Evolutionary conservation across 768 basidiomycete species (phyloP).

Genomic region (Hemileccinum rubropunctum): DNA sequence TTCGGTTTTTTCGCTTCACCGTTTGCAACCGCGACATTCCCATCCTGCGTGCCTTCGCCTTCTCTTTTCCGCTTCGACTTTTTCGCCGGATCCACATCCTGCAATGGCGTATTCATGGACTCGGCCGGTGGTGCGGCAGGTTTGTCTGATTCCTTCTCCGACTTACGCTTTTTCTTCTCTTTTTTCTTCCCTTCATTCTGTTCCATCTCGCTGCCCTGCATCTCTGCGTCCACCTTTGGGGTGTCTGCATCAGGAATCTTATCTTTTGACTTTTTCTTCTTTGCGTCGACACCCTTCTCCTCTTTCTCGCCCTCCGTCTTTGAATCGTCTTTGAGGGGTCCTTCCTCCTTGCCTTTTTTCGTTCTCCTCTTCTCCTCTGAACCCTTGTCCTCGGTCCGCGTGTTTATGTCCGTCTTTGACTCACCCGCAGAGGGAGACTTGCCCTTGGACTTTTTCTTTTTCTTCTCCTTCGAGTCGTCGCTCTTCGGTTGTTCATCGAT

Average conservation of each 20-base stretch:
- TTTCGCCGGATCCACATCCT: constrained; percentile 8
- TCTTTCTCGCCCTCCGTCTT: constrained; percentile 1
- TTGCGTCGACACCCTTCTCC: background rate
- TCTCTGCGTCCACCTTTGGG: background rate
- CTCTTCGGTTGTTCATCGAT: background rate
- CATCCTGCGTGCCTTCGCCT: constrained; percentile 7
- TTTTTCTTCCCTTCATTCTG: constrained; percentile 11
- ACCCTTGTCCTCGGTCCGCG: constrained; percentile 1
- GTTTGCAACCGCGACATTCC: constrained; percentile 4
- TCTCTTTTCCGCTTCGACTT: constrained; percentile 34
- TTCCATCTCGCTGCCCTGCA: background rate
- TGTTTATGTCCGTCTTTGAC: background rate
- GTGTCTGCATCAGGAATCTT: background rate
- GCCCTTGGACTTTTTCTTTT: constrained; percentile 18
- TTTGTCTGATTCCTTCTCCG: constrained; percentile 22
- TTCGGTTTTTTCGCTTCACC: constrained; percentile 26
- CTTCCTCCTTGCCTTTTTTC: background rate
- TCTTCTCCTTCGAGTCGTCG: constrained; percentile 13
- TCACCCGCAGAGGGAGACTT: background rate
- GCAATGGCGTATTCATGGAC: constrained; percentile 4
- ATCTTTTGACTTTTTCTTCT: constrained; percentile 17
- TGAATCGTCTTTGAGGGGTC: background rate
- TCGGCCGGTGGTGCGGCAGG: constrained; percentile 6
- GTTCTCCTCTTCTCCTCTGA: constrained; percentile 6
- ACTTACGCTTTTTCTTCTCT: constrained; percentile 15